Conservation (phyloP, 2,329 filamentous ascomycete species). For the Talaromyces islandicus region DNA sequence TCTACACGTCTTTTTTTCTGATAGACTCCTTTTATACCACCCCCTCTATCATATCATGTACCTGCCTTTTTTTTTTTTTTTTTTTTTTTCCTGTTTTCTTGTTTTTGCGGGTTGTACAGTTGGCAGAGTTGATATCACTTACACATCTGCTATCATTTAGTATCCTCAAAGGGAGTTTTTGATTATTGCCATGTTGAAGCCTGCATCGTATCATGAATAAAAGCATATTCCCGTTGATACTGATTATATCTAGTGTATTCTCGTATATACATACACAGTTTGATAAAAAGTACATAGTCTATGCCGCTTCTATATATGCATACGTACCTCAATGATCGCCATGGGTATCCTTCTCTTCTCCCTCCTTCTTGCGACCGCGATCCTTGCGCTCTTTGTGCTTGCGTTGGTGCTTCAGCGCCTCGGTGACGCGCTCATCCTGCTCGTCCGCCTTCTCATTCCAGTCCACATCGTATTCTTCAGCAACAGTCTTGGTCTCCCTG, state of each 20-base stretch:
- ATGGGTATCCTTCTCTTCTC: not conserved
- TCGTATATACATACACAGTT: not conserved
- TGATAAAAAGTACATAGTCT: not conserved
- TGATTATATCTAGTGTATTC: not conserved
- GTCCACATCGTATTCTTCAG: conserved; percentile 82
- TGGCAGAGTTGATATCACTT: not conserved
- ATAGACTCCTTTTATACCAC: conserved; percentile 18
- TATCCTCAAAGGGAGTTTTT: not conserved
- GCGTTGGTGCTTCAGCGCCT: conserved; percentile 48
- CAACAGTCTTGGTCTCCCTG: conserved; percentile 72
- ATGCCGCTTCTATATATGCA: not conserved
- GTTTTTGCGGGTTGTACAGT: conserved; percentile 1
- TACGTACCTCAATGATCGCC: not conserved
- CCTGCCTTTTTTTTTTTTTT: conserved; percentile 6
- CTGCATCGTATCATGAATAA: not conserved
- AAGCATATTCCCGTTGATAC: not conserved
- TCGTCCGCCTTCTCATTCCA: conserved; percentile 77
- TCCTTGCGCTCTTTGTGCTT: conserved; percentile 31
- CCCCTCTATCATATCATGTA: conserved; percentile 6
- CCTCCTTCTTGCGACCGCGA: conserved; percentile 20
- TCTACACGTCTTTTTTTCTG: conserved; percentile 15
- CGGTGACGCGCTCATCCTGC: conserved; percentile 53
- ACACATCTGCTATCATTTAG: not conserved
- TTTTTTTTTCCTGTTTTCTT: conserved; percentile 1
- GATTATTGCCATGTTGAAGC: not conserved